Evolutionary conservation across 805 yeast genomes (phyloP), one percentile per base, ranked within the genome.

Genomic region (Yamadazyma sp.): DNA sequence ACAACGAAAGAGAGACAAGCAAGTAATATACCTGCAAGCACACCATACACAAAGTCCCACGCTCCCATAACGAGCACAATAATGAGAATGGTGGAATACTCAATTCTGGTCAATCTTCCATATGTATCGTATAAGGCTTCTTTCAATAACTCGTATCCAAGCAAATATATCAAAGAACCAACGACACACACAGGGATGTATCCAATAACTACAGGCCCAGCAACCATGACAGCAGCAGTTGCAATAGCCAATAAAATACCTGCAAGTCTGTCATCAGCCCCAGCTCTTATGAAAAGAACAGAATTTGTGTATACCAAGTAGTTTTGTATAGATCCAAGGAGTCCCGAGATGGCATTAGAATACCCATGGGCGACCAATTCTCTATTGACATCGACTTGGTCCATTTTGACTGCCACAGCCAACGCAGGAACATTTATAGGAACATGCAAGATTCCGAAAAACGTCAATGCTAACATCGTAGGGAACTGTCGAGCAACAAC

Each of bases 361-460:
- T 83, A 74, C 3, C 99, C 99, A 62, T 93, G 99, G 0, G 97
- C 97, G 21, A 91, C 82, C 41, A 93, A 73, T 62, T 93, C 99
- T 41, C 90, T 73, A 59, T 93, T 95, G 27, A 93, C 95, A 56
- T 90, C 95, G 48, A 85, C 78, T 40, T 82, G 81, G 59, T 85
- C 93, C 75, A 85, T 82, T 3, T 87, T 86, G 1, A 87, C 75
- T 5, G 95, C 84, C 12, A 90, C 93, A 0, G 98, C 97, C 32
- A 93, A 70, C 0, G 99, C 98, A 1, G 99, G 99, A 10, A 93
- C 97, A 57, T 93, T 93, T 43, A 93, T 93, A 3, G 99, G 99
- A 8, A 93, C 99, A 53, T 93, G 99, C 38, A 93, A 65, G 26
- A 93, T 84, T 9, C 99, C 99, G 54, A 93, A 93, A 56, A 93